phyloP scores from a whole-genome alignment of 306 rosid species.

The Casuarina glauca region DNA sequence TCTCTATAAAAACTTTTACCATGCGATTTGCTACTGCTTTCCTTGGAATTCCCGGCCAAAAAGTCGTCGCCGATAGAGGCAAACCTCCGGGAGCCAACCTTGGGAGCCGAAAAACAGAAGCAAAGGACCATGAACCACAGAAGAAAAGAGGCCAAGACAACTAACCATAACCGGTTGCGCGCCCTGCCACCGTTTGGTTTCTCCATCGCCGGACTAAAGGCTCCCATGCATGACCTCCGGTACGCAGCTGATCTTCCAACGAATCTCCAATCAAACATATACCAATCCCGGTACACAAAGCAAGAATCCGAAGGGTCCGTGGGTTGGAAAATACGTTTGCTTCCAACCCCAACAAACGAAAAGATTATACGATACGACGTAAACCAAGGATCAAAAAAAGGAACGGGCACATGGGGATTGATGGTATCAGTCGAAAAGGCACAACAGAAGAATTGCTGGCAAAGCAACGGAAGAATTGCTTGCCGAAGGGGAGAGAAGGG shows the following conservation, averaged over 20 bases:
- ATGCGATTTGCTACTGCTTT: not conserved
- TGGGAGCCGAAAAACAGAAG: conserved; percentile 17
- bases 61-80: not conserved
- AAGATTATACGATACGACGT: not conserved
- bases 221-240: conserved; percentile 4
- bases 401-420: not conserved
- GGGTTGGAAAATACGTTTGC: not conserved
- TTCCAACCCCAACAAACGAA: not conserved
- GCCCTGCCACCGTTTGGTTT: conserved; percentile 4
- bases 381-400: not conserved
- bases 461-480: not conserved
- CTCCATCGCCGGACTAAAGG: conserved; percentile 8
- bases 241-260: not conserved
- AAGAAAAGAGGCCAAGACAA: conserved; percentile 26
- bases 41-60: not conserved
- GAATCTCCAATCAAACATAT: conserved; percentile 5
- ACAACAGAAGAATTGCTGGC: not conserved
- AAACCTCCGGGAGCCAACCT: not conserved
- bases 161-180: conserved; percentile 30
- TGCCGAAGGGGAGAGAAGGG: not conserved
- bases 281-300: not conserved
- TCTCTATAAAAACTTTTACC: not conserved
- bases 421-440: not conserved
- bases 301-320: not conserved
- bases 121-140: conserved; percentile 30